Evolutionary conservation across 1,284 basidiomycete genomes (phyloP).

Genomic region (Trametes sp.): DNA sequence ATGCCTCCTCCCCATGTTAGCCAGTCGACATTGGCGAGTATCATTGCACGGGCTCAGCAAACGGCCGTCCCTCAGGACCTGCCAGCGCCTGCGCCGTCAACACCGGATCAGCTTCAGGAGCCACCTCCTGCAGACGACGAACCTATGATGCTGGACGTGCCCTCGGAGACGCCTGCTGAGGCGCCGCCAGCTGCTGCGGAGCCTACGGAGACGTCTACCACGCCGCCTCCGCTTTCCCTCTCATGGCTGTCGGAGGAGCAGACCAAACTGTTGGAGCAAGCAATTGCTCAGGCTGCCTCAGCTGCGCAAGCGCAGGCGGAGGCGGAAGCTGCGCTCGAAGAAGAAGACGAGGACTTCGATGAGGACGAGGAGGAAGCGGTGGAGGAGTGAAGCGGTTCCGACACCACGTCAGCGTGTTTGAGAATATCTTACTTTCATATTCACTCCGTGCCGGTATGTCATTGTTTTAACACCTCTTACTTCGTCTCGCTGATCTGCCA

Average conservation of each 20-base stretch:
- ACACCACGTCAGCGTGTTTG: too few relatives aligned
- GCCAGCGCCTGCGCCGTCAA: constrained; percentile 23
- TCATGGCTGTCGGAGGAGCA: constrained; percentile 77
- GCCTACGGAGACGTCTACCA: constrained; percentile 7
- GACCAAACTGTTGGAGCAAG: constrained; percentile 67
- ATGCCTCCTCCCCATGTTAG: constrained; percentile 49
- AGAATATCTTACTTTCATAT: too few relatives aligned
- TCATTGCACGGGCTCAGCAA: constrained; percentile 67
- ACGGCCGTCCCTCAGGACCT: constrained; percentile 46
- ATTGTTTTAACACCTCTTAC: background rate
- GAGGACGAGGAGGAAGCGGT: constrained; percentile 45
- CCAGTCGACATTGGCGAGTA: constrained; percentile 70
- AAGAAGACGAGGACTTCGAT: constrained; percentile 58
- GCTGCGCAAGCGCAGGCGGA: constrained; percentile 78
- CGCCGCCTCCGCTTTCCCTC: constrained; percentile 50
- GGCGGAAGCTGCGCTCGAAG: constrained; percentile 74
- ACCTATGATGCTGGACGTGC: constrained; percentile 18
- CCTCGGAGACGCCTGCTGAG: background rate
- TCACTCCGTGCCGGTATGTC: too few relatives aligned
- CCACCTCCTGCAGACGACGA: constrained; percentile 11
- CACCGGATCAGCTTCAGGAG: constrained; percentile 5
- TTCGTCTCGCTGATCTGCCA: too few relatives aligned
- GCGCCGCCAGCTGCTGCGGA: background rate
- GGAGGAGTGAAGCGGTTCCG: background rate
- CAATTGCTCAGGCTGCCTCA: constrained; percentile 72